A percentile compares a stretch with the other conserved stretches of the same genome.
Evolutionary conservation across 805 yeast species (phyloP).

Genomic region (Wickerhamiella siamensis): DNA sequence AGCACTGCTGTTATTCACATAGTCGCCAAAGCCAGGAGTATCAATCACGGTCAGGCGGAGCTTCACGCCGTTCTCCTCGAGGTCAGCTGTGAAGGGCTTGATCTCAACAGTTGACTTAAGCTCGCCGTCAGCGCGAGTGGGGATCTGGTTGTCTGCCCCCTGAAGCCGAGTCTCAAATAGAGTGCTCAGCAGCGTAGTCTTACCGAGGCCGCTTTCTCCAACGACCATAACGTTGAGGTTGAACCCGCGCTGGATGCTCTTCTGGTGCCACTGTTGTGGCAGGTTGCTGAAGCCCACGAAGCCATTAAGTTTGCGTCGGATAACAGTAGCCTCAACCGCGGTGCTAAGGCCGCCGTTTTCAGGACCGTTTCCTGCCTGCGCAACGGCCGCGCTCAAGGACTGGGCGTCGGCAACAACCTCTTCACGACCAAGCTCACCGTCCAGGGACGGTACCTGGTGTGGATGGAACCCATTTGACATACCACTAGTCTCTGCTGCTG

Average conservation of each 20-base stretch:
- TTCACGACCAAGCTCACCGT: conserved; percentile 3
- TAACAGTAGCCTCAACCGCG: conserved; percentile 34
- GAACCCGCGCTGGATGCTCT: conserved; percentile 81
- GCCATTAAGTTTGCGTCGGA: conserved; percentile 73
- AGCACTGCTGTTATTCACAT: conserved; percentile 59
- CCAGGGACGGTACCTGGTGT: conserved; percentile 1
- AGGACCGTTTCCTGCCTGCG: conserved; percentile 6
- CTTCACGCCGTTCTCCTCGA: conserved; percentile 89
- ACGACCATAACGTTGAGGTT: conserved; percentile 77
- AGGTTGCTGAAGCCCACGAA: conserved; percentile 95
- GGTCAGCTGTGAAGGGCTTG: conserved; percentile 48
- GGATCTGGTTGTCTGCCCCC: conserved; percentile 25
- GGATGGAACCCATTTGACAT: not conserved
- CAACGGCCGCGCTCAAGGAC: conserved; percentile 9
- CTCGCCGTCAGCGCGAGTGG: conserved; percentile 4
- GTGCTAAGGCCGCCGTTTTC: conserved; percentile 1
- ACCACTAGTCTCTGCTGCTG: not conserved
- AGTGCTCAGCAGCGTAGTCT: conserved; percentile 81
- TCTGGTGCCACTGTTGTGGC: conserved; percentile 98
- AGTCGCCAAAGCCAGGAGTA: conserved; percentile 90
- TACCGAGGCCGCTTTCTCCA: conserved; percentile 77
- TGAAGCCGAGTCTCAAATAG: conserved; percentile 60
- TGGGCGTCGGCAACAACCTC: conserved; percentile 7
- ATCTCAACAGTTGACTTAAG: conserved; percentile 33
- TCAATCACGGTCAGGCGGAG: conserved; percentile 72